Percentiles rank a stretch among this genome's conserved stretches.
Conservation (phyloP, 1,284 basidiomycete species). For the Ustilago shanxiensis region DNA sequence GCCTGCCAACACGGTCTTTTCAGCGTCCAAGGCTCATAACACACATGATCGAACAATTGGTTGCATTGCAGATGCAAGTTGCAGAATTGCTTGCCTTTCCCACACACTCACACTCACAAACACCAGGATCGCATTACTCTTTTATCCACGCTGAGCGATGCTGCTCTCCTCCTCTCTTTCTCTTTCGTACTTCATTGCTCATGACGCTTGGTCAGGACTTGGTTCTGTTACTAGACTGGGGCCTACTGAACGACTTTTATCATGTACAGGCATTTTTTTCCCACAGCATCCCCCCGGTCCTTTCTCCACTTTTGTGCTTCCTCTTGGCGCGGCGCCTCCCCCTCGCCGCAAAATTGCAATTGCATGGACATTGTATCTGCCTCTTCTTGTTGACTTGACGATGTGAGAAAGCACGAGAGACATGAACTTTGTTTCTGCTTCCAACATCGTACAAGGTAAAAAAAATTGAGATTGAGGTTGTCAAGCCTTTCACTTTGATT, state of each 20-base stretch:
- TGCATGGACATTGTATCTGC: slow-evolving; percentile 22
- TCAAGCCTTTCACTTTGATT: neutral
- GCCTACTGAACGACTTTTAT: neutral
- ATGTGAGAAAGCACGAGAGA: too few species aligned
- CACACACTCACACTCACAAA: too few species aligned
- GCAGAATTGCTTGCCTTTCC: neutral
- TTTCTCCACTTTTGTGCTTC: slow-evolving; percentile 3
- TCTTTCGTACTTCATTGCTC: neutral
- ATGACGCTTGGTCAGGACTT: neutral
- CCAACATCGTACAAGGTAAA: too few species aligned
- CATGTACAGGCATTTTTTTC: slow-evolving; percentile 1
- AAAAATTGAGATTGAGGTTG: too few species aligned
- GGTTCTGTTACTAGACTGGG: neutral
- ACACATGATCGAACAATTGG: slow-evolving; percentile 20
- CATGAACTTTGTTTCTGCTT: too few species aligned
- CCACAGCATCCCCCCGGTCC: slow-evolving; percentile 3
- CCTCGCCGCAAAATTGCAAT: slow-evolving; percentile 19
- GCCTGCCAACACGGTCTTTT: slow-evolving; percentile 12
- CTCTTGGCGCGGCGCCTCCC: neutral
- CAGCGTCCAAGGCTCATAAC: neutral
- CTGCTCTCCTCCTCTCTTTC: slow-evolving; percentile 9
- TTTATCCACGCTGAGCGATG: slow-evolving; percentile 1
- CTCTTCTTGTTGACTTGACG: neutral
- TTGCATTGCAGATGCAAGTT: slow-evolving; percentile 13
- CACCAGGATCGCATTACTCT: neutral